These are phyloP conservation scores for Castanea crenata DNA, from an alignment of 306 rosid genomes.

Conservation along the genomic window DNA sequence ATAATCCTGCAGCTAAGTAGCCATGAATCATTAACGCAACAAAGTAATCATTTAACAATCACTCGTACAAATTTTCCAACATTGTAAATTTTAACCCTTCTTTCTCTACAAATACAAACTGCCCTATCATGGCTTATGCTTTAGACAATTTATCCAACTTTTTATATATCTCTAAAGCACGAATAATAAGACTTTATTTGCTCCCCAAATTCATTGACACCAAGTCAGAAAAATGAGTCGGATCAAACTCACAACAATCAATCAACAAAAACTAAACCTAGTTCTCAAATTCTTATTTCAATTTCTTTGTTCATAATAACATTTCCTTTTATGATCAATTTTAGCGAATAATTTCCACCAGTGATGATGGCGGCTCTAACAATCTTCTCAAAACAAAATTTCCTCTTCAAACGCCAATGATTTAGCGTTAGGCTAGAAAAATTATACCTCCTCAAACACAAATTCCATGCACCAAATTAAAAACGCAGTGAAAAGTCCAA, in stretches of 20 bases:
- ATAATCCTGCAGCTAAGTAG: too few relatives aligned
- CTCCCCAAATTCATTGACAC: neutral
- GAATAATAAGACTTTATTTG: neutral
- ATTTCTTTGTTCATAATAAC: neutral
- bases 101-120: neutral
- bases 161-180: neutral
- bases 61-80: slow-evolving; percentile 12
- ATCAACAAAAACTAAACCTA: neutral
- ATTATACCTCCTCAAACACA: neutral
- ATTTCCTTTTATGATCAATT: neutral
- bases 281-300: neutral
- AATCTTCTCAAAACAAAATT: neutral
- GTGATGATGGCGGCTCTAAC: neutral
- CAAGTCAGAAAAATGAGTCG: neutral
- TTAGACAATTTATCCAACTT: neutral
- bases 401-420: neutral
- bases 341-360: neutral
- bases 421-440: neutral
- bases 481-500: neutral
- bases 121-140: neutral
- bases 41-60: neutral
- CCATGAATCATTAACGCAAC: slow-evolving; percentile 5
- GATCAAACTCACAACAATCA: neutral
- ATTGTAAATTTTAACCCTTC: slow-evolving; percentile 9
- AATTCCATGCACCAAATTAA: neutral